Evolutionary conservation across 2,329 filamentous ascomycete genomes (phyloP).

Genomic region (Setomelanomma holmii): DNA sequence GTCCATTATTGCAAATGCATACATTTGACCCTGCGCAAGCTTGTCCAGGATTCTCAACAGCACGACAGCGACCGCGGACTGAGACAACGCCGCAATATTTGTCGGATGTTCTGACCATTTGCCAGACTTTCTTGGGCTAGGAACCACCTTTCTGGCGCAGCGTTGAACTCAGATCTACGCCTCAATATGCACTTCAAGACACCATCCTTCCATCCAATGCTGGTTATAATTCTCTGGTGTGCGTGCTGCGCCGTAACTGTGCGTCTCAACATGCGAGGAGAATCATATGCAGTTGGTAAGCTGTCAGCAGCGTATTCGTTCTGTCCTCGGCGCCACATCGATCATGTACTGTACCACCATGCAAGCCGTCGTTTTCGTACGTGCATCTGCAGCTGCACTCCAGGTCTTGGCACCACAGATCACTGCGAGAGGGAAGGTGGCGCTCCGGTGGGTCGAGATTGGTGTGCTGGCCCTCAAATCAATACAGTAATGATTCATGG

Average conservation of each 20-base stretch:
- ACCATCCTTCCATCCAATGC: slow-evolving; percentile 3
- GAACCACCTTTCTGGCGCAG: slow-evolving; percentile 2
- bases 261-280: background rate
- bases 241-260: slow-evolving; percentile 1
- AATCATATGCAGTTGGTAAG: slow-evolving; percentile 1
- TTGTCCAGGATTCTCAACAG: background rate
- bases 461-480: background rate
- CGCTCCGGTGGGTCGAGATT: background rate
- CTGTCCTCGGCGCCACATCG: background rate
- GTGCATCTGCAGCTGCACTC: slow-evolving; percentile 7
- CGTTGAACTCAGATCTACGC: background rate
- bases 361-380: slow-evolving; percentile 1
- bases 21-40: background rate
- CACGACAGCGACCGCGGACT: slow-evolving; percentile 1
- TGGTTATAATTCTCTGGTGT: background rate
- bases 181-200: background rate
- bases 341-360: slow-evolving; percentile 3
- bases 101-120: slow-evolving; percentile 5
- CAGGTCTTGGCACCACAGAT: slow-evolving; percentile 7
- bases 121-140: background rate
- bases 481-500: background rate
- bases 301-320: background rate
- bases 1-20: too few species aligned
- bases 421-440: background rate
- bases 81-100: background rate